Percentiles rank a stretch among this genome's conserved stretches.
phyloP scores from a whole-genome alignment of 805 yeast species.

The Saccharomycopsis schoenii region DNA sequence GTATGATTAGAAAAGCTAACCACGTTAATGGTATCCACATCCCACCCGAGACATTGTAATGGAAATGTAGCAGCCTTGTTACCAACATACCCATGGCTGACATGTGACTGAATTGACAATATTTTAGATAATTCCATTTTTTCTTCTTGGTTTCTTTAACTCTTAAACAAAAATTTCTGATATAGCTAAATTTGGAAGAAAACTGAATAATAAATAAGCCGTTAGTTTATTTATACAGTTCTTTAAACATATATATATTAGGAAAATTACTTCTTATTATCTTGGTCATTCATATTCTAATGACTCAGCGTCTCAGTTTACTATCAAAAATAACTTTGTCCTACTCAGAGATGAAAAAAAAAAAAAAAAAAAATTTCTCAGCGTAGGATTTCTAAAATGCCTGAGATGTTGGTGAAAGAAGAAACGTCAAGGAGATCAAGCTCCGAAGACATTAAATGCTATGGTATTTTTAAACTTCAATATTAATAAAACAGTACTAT shows the following conservation, averaged over 20 bases:
- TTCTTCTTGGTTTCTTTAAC: background rate
- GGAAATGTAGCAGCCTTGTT: slow-evolving; percentile 88
- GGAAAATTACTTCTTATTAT: too few species aligned
- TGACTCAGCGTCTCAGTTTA: too few species aligned
- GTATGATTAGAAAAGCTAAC: slow-evolving; percentile 90
- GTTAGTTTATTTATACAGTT: too few species aligned
- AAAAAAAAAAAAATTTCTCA: background rate
- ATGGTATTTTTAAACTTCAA: too few species aligned
- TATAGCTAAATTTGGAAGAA: background rate
- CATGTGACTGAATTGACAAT: slow-evolving; percentile 76
- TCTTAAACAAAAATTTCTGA: background rate
- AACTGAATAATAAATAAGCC: too few species aligned
- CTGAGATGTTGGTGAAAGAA: background rate
- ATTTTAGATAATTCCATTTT: background rate
- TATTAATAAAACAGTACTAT: too few species aligned
- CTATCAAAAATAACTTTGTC: background rate
- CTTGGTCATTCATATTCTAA: too few species aligned
- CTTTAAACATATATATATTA: too few species aligned
- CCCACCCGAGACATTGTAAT: slow-evolving; percentile 80
- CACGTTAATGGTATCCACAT: slow-evolving; percentile 81
- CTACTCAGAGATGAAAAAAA: background rate
- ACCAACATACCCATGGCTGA: slow-evolving; percentile 93
- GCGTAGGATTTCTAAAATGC: background rate
- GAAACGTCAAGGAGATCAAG: background rate
- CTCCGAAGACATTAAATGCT: background rate